Base-by-base conservation (phyloP, 257 asterid species). In the Galeopsis tetrahit region DNA sequence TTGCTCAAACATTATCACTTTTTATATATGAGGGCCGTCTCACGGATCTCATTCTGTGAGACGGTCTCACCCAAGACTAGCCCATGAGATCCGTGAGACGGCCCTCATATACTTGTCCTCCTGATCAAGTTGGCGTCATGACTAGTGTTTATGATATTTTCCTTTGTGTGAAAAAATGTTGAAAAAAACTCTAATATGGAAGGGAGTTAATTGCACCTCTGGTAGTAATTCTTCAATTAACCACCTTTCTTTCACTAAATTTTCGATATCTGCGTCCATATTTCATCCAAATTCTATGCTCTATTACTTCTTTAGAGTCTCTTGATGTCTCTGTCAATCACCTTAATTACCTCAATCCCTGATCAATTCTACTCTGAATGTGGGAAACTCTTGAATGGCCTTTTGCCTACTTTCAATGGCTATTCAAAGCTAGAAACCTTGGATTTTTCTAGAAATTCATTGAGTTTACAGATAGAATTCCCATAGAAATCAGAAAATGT, bases 251-350 rank as follows among this genome's bases (percentile, higher is more conserved):
- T 78, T 92, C 73, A 31, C 56, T 1, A 31, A 1, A 4, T 78
- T 88, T 46, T 72, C 82, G 2, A 43, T 89, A 15, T 82, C 90
- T 14, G 78, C 78, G 79, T 76, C 92, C 13, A 85, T 85, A 0
- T 73, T 86, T 68, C 82, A 89, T 35, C 85, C 92, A 33, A 33
- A 9, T 82, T 64, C 2, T 88, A 13, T 92, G 96, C 71, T 71
- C 70, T 42, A 63, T 92, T 72, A 68, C 64, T 79, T 80, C 82
- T 13, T 68, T 92, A 62, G 87, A 81, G 79, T 82, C 88, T 36
- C 74, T 92, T 73, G 92, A 92, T 75, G 79, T 92, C 34, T 92
- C 96, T 0, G 66, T 75, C 48, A 89, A 92, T 56, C 76, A 5
- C n/a, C 79, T 92, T n/a, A n/a, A n/a, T n/a, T 60, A 80, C 75